Evolutionary conservation across 2,329 filamentous ascomycete genomes (phyloP), one percentile per base, ranked within the genome.

Genomic region (Stenocarpella maydis): DNA sequence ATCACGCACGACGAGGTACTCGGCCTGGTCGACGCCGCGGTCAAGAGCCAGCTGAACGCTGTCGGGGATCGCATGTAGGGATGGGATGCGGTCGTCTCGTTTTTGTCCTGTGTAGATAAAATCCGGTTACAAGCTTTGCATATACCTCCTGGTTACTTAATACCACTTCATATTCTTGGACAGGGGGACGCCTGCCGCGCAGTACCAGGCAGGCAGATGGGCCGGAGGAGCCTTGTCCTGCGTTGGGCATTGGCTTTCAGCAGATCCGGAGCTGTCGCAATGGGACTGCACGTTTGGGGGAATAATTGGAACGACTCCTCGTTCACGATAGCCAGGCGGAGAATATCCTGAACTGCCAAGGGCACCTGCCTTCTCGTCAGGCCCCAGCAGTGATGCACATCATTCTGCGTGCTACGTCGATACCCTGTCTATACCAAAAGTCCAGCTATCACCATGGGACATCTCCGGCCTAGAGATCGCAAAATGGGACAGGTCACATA

Each of bases 1-100:
- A 66, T 75, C 15, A 66, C 71, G 39, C 64, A 73, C 34, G 71
- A 74, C 3, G 71, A 71, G 3, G 73, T 75, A 26, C 47, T 73
- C 4, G 67, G 61, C 17, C 47, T 73, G 15, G 55, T 74, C 12
- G 72, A 73, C 15, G 71, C 67, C 9, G 71, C 64, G 15, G 68
- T 72, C 3, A 55, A 54, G 19, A 72, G 67, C 6, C 67, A 72
- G 43, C n/a, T 63, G 41, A 28, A 63, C 1, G 28, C 41, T 4
- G 1, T 26, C 1, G 58, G 58, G 28, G 58, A 63, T 19, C 31
- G 34, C 26, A 63, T 49, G 58, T 49, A 63, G 58, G 3, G 14
- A 5, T 19, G 19, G 9, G 1, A 3, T 9, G 52, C 12, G 10
- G 12, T 6, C 15, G 1, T 10, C 12, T 26, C 28, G 7, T 37